Base-by-base conservation (phyloP, 805 yeast genomes). In the Saccharomycopsis sp. region DNA sequence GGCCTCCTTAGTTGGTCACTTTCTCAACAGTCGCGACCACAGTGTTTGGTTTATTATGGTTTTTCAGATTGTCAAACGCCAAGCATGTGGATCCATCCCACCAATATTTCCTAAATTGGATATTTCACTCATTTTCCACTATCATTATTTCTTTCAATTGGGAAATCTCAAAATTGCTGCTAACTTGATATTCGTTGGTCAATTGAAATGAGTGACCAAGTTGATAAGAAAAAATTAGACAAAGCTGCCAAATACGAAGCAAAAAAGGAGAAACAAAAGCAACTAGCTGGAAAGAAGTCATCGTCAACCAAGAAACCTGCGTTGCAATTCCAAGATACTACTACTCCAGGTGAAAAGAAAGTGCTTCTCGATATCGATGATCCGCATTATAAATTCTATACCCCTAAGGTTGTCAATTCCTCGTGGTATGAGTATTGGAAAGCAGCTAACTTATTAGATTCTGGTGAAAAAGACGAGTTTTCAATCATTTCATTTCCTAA, bases 351-450 rank as follows among this genome's bases (percentile, higher is more conserved):
- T 51, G 95, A 88, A 57, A 93, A 90, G 77, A 93, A 93, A 69
- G 64, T 82, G 26, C 74, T 90, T 45, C 84, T 79, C 14, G 74
- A 88, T 27, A 73, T 93, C 43, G 95, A 88, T 35, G 94, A 86
- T 60, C 89, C 96, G 19, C 79, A 96, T n/a, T 77, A 90, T 61
- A 89, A 93, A 65, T 90, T 97, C 5, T 90, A 93, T 65, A 82
- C 76, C 58, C 97, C 98, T 22, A 75, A 77, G 55, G 82, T 80
- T 55, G 96, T 93, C 38, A 97, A 90, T 66, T 82, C 94, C 44
- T 85, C 96, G 7, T 93, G 98, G 98, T 88, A 89, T 65, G 77
- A 76, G 14, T 93, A 97, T 97, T 93, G 98, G 98, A 81, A 77
- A 50, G 72, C 81, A 57, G 74, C 85, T 63, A 93, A 90, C 17